phyloP scores from a whole-genome alignment of 352 stramenopile genomes.

The Globisporangium echinulatum region DNA sequence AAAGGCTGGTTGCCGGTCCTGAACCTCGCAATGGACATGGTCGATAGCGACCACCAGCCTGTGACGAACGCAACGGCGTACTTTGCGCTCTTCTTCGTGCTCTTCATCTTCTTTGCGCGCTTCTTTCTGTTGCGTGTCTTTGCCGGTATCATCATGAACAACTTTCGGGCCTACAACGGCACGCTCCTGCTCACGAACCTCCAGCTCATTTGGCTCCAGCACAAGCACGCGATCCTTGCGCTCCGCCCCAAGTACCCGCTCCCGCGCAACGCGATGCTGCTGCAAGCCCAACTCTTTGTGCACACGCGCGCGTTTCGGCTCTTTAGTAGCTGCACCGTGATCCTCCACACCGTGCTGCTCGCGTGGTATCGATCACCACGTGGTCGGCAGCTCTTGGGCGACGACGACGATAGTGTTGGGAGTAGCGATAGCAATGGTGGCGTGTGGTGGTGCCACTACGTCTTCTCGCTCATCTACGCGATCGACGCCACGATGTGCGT shows the following conservation, averaged over 20 bases:
- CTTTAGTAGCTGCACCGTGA: slow-evolving; percentile 54
- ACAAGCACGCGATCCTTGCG: slow-evolving; percentile 53
- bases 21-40: slow-evolving; percentile 78
- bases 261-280: slow-evolving; percentile 50
- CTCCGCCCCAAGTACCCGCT: slow-evolving; percentile 71
- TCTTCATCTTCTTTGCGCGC: slow-evolving; percentile 71
- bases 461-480: slow-evolving; percentile 74
- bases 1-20: slow-evolving; percentile 83
- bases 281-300: slow-evolving; percentile 53
- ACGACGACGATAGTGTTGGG: slow-evolving; percentile 22
- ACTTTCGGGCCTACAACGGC: slow-evolving; percentile 80
- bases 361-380: slow-evolving; percentile 67
- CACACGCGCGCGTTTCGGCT: slow-evolving; percentile 57
- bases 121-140: slow-evolving; percentile 79
- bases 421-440: slow-evolving; percentile 10
- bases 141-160: slow-evolving; percentile 82
- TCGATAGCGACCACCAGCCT: slow-evolving; percentile 60
- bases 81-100: slow-evolving; percentile 79
- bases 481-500: slow-evolving; percentile 63
- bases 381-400: slow-evolving; percentile 23
- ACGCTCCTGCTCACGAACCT: slow-evolving; percentile 69
- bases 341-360: slow-evolving; percentile 66
- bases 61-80: slow-evolving; percentile 68
- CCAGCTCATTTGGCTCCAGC: slow-evolving; percentile 75
- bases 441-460: slow-evolving; percentile 76